phyloP scores from a whole-genome alignment of 2,329 filamentous ascomycete genomes.

The Fonsecaea monophora region DNA sequence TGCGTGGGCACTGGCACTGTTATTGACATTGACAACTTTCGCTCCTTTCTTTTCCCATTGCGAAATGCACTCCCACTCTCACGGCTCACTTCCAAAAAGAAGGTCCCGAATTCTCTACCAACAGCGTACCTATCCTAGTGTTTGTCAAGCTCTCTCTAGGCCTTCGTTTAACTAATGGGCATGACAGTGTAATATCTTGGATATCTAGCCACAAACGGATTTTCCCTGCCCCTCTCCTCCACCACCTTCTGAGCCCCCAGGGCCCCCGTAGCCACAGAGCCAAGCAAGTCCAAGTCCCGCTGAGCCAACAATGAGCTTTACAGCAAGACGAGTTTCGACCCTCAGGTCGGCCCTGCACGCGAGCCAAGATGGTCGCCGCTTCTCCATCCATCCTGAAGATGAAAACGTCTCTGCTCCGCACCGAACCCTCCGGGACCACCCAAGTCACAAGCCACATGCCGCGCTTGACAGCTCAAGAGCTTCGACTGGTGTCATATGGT shows the following conservation, averaged over 20 bases:
- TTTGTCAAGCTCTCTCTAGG: background rate
- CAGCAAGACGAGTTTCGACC: conserved; percentile 54
- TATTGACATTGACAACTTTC: background rate
- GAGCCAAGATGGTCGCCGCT: conserved; percentile 42
- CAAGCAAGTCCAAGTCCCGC: conserved; percentile 19
- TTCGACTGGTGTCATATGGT: conserved; percentile 95
- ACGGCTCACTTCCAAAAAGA: background rate
- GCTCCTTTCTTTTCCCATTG: background rate
- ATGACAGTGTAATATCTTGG: background rate
- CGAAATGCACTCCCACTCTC: background rate
- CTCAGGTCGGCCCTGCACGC: conserved; percentile 44
- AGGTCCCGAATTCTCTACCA: background rate
- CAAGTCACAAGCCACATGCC: conserved; percentile 88
- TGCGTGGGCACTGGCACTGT: background rate
- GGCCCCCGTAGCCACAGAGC: conserved; percentile 8
- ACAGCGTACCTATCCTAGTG: background rate
- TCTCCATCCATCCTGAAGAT: conserved; percentile 32
- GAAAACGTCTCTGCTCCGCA: conserved; percentile 85
- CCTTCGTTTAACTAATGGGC: conserved; percentile 5
- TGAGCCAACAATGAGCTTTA: conserved; percentile 51
- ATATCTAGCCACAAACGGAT: background rate
- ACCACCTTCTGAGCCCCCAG: background rate
- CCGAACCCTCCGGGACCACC: conserved; percentile 84
- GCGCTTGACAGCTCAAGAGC: conserved; percentile 87
- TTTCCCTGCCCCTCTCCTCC: background rate